A percentile compares a stretch with the other conserved stretches of the same genome.
phyloP scores from a whole-genome alignment of 257 asterid genomes.

The Jasminum sambac region DNA sequence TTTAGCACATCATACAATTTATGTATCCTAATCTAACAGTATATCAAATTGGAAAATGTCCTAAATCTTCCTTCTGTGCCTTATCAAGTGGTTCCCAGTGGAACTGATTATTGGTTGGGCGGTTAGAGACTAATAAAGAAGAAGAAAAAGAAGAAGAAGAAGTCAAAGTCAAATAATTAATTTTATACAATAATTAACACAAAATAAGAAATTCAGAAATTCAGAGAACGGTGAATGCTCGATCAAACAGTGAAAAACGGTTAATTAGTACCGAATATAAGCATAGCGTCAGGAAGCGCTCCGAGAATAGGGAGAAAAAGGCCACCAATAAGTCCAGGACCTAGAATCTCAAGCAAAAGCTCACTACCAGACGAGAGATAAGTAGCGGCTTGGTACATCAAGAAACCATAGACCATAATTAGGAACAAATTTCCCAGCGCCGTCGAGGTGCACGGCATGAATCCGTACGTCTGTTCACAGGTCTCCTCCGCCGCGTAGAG shows the following conservation, averaged over 20 bases:
- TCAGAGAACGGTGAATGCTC: neutral
- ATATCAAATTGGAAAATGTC: neutral
- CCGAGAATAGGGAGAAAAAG: conserved; percentile 88
- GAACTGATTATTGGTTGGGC: too few relatives aligned
- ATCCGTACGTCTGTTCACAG: conserved; percentile 86
- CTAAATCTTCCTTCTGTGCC: too few relatives aligned
- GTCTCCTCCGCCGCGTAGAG: conserved; percentile 47
- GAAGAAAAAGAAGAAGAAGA: too few relatives aligned
- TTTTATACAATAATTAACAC: neutral
- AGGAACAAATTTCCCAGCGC: conserved; percentile 66
- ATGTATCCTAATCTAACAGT: neutral
- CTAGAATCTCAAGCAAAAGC: conserved; percentile 81
- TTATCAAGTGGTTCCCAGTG: too few relatives aligned
- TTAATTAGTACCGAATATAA: conserved; percentile 58
- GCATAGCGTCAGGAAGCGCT: conserved; percentile 96
- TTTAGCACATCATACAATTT: neutral
- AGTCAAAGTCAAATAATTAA: neutral
- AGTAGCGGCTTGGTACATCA: conserved; percentile 79
- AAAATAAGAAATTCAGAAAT: neutral
- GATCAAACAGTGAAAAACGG: neutral
- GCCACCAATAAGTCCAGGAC: conserved; percentile 89
- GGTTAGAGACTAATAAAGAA: too few relatives aligned
- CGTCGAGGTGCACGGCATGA: conserved; percentile 81
- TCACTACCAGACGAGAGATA: conserved; percentile 80
- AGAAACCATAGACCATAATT: conserved; percentile 72